Conservation (phyloP, 2,329 filamentous ascomycete species). For the Lojkania enalia region DNA sequence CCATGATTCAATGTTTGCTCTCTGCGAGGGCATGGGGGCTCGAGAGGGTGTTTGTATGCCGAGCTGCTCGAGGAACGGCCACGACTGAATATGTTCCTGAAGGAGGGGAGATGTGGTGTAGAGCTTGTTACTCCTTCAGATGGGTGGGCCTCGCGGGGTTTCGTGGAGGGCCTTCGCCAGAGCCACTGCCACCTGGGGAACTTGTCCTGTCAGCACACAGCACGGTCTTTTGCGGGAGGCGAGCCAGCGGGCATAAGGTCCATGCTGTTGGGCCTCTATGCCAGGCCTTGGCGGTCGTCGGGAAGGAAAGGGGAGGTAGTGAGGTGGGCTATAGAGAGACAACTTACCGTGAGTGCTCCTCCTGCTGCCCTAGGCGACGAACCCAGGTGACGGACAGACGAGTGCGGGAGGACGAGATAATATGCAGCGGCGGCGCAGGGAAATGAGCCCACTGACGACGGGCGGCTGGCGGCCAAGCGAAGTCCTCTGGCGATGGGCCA, state of each 20-base stretch:
- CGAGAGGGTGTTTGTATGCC: constrained; percentile 4
- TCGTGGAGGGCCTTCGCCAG: constrained; percentile 24
- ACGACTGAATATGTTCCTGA: constrained; percentile 16
- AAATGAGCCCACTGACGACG: constrained; percentile 29
- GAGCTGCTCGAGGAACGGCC: constrained; percentile 12
- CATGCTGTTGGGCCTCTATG: constrained; percentile 12
- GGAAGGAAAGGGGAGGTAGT: constrained; percentile 17
- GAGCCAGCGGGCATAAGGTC: constrained; percentile 5
- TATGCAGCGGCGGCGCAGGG: constrained; percentile 40
- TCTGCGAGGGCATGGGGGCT: constrained; percentile 40
- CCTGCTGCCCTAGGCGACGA: constrained; percentile 34
- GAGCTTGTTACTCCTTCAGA: constrained; percentile 20
- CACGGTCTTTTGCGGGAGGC: background rate
- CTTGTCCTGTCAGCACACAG: constrained; percentile 28
- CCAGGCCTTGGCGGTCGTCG: constrained; percentile 11
- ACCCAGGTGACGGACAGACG: constrained; percentile 33
- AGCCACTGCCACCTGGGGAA: constrained; percentile 25
- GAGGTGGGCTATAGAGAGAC: constrained; percentile 12
- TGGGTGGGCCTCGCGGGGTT: constrained; percentile 15
- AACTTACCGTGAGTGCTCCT: constrained; percentile 27
- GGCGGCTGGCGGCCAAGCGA: constrained; percentile 29
- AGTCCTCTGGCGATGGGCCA: constrained; percentile 26
- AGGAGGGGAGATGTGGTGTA: constrained; percentile 14
- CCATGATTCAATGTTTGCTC: constrained; percentile 58
- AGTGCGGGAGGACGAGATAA: constrained; percentile 32